phyloP scores from a whole-genome alignment of 208 protist species.

The Lotmaria passim region DNA sequence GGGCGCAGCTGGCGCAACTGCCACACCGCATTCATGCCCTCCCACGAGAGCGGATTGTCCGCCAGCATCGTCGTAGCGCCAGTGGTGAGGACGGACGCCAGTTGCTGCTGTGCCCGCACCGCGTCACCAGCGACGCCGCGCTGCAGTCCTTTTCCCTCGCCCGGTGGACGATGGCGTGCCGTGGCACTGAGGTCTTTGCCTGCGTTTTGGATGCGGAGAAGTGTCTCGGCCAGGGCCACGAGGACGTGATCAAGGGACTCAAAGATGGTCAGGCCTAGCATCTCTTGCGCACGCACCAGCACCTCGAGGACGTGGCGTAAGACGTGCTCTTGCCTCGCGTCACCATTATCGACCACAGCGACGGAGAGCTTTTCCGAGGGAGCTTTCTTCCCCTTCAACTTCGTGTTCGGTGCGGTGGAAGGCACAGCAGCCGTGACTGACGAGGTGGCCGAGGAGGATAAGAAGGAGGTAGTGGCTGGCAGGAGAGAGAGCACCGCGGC shows the following conservation, averaged over 20 bases:
- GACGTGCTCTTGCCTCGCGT: conserved; percentile 7
- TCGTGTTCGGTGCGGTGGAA: background rate
- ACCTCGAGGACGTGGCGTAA: conserved; percentile 21
- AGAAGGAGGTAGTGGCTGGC: background rate
- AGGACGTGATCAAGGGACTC: conserved; percentile 35
- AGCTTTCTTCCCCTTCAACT: background rate
- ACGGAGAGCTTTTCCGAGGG: background rate
- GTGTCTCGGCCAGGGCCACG: conserved; percentile 12
- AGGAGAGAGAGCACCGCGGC: conserved; percentile 12
- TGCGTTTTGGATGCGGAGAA: conserved; percentile 30
- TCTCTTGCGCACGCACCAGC: conserved; percentile 23
- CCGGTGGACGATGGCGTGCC: background rate
- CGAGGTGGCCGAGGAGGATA: background rate
- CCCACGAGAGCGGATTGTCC: conserved; percentile 24
- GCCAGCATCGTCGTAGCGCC: conserved; percentile 32
- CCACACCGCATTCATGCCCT: conserved; percentile 29
- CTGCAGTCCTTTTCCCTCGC: background rate
- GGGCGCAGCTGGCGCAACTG: conserved; percentile 25
- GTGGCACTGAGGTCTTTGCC: background rate
- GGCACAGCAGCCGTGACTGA: background rate
- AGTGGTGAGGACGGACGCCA: conserved; percentile 14
- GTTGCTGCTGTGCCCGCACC: conserved; percentile 5
- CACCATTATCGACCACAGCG: background rate
- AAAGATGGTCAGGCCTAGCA: conserved; percentile 26
- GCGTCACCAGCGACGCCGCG: background rate